phyloP scores from a whole-genome alignment of 805 yeast genomes.

The Yarrowia sp. region DNA sequence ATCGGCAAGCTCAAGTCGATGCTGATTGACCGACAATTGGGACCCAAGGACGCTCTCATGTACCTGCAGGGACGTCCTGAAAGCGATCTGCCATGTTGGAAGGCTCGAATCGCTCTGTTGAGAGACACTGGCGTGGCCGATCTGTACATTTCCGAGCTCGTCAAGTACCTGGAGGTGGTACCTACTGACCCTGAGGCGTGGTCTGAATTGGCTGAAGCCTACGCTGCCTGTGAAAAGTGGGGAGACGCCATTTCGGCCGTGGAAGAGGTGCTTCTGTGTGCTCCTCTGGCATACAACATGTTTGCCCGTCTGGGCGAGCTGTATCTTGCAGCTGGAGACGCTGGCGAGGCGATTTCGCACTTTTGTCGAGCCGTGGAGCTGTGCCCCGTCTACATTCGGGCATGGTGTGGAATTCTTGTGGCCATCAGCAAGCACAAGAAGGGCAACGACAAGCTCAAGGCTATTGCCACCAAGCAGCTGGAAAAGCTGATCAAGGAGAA shows the following conservation, averaged over 20 bases:
- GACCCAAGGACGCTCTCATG: conserved; percentile 39
- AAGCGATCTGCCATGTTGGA: conserved; percentile 34
- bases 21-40: conserved; percentile 55
- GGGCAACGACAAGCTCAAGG: conserved; percentile 38
- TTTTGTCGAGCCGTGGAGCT: conserved; percentile 74
- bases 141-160: conserved; percentile 55
- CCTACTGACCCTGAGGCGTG: conserved; percentile 77
- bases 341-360: conserved; percentile 41
- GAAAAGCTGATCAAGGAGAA: conserved; percentile 36
- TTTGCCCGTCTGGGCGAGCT: conserved; percentile 63
- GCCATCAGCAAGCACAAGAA: conserved; percentile 36
- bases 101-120: conserved; percentile 37
- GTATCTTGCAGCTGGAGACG: conserved; percentile 29
- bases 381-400: conserved; percentile 61
- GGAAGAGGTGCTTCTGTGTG: conserved; percentile 64
- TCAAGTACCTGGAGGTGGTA: conserved; percentile 53
- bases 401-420: conserved; percentile 67
- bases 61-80: conserved; percentile 40
- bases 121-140: conserved; percentile 35
- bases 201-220: conserved; percentile 72
- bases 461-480: conserved; percentile 42
- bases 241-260: conserved; percentile 63
- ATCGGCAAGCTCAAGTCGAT: conserved; percentile 53
- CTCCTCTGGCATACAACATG: conserved; percentile 67
- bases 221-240: conserved; percentile 56